Evolutionary conservation across 2,329 filamentous ascomycete species (phyloP).

Genomic region (Penicillium sp.): DNA sequence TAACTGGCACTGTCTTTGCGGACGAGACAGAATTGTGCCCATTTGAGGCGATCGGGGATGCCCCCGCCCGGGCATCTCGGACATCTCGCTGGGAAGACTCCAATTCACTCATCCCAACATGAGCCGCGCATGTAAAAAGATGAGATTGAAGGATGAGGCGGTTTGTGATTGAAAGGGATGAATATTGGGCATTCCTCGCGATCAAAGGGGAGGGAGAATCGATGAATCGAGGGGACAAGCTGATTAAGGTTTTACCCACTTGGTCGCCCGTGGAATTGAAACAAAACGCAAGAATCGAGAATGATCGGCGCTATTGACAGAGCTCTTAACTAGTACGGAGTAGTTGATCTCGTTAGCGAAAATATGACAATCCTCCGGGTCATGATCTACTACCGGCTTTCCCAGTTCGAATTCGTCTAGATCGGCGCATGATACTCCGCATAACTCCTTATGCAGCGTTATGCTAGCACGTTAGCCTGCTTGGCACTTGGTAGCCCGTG

Average conservation of each 20-base stretch:
- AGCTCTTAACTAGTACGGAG: slow-evolving; percentile 9
- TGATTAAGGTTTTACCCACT: slow-evolving; percentile 5
- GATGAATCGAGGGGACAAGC: background rate
- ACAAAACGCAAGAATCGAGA: background rate
- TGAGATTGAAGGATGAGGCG: background rate
- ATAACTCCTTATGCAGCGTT: slow-evolving; percentile 3
- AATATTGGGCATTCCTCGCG: background rate
- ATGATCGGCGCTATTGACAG: slow-evolving; percentile 19
- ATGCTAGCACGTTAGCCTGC: background rate
- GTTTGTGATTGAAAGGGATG: background rate
- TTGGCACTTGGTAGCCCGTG: background rate
- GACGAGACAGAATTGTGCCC: slow-evolving; percentile 7
- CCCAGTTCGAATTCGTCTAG: background rate
- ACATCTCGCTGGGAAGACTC: slow-evolving; percentile 11
- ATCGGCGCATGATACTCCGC: background rate
- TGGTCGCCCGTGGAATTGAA: background rate
- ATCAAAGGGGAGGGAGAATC: background rate
- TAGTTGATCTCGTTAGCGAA: background rate
- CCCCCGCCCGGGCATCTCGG: slow-evolving; percentile 2
- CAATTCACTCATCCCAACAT: slow-evolving; percentile 1
- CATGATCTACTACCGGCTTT: background rate
- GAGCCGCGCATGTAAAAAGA: background rate
- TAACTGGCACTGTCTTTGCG: slow-evolving; percentile 1
- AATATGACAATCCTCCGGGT: background rate
- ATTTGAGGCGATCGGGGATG: slow-evolving; percentile 8